Percentiles rank a stretch among this genome's conserved stretches.
These are phyloP conservation scores for Lolium perenne DNA, from an alignment of 176 grass and related monocot species.

Conservation along the genomic window DNA sequence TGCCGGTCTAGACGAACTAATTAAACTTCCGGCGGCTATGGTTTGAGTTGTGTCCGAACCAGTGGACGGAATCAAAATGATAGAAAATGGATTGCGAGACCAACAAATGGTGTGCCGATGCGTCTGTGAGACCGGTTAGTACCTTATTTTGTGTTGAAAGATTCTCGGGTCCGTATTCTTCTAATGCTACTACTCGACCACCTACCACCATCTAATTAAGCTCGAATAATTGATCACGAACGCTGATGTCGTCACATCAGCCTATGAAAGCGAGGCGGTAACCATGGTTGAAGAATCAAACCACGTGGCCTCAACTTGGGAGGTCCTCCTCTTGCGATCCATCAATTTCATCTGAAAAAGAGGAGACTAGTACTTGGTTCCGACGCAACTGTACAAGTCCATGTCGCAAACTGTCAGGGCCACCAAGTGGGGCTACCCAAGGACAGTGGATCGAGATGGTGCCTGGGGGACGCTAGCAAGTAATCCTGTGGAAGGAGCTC, in stretches of 20 bases:
- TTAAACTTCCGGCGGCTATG: neutral
- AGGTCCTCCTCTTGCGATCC: neutral
- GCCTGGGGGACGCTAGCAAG: too few relatives aligned
- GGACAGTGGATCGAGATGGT: neutral
- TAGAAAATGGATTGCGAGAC: neutral
- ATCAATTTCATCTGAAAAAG: conserved; percentile 13
- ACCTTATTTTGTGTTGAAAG: conserved; percentile 12
- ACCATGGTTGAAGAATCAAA: conserved; percentile 35
- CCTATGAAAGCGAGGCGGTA: conserved; percentile 16
- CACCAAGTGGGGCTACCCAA: conserved; percentile 28
- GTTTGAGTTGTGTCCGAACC: neutral
- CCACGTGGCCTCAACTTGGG: conserved; percentile 30
- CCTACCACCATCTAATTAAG: conserved; percentile 3
- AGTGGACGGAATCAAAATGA: neutral
- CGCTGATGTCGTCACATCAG: neutral
- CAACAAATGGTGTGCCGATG: neutral
- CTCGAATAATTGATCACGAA: neutral
- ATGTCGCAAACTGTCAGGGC: neutral
- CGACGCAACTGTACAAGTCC: conserved; percentile 1
- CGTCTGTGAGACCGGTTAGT: neutral
- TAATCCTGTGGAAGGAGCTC: too few relatives aligned
- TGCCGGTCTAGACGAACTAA: neutral
- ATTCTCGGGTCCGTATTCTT: conserved; percentile 27
- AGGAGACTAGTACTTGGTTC: neutral
- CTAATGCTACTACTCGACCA: neutral